Evolutionary conservation across 2,329 filamentous ascomycete species (phyloP).

Genomic region (Magnaporthales sp.): DNA sequence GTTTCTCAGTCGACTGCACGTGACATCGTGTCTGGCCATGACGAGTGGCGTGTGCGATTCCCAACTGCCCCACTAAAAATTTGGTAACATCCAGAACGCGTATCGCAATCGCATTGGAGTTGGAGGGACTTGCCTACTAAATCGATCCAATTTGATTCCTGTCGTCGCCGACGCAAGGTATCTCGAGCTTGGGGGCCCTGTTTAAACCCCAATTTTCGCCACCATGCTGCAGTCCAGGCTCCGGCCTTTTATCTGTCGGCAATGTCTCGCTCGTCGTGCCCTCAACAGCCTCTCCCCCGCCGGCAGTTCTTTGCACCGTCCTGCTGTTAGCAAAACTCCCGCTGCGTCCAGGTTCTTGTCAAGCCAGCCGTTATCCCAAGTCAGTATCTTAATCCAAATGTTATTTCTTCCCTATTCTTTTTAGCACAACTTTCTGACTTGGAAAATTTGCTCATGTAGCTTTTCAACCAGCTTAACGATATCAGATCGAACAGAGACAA

Average conservation of each 20-base stretch:
- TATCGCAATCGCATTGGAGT: not conserved
- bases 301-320: not conserved
- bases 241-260: constrained; percentile 1
- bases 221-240: not conserved
- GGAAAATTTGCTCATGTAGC: not conserved
- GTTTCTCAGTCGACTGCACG: not conserved
- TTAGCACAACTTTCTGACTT: not conserved
- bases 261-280: not conserved
- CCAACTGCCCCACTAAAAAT: not conserved
- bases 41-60: not conserved
- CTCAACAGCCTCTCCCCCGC: not conserved
- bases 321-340: not conserved
- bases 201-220: not conserved
- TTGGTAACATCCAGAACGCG: not conserved
- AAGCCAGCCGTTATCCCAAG: not conserved
- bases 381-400: not conserved
- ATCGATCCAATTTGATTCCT: not conserved
- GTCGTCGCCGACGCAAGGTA: not conserved
- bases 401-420: not conserved
- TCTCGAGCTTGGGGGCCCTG: not conserved
- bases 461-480: not conserved
- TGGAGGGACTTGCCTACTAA: not conserved
- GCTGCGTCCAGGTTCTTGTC: not conserved
- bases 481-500: not conserved
- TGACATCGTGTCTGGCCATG: not conserved